A percentile compares a stretch with the other conserved stretches of the same genome.
Conservation (phyloP, 2,329 filamentous ascomycete species). For the Sclerotinia trifoliorum region DNA sequence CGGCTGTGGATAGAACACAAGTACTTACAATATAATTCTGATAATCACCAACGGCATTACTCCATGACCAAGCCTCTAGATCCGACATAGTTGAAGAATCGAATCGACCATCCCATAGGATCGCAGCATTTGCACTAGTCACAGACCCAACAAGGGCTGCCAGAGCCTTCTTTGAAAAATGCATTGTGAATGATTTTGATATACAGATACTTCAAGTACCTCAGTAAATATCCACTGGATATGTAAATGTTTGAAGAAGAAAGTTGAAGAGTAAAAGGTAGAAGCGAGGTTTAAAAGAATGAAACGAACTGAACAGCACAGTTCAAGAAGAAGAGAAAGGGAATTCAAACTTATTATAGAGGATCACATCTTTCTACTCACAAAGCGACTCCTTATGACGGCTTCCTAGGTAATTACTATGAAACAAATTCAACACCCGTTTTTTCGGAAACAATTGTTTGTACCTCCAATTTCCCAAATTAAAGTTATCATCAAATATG, state of each 20-base stretch:
- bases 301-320: conserved; percentile 23
- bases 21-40: conserved; percentile 64
- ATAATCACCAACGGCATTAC: conserved; percentile 67
- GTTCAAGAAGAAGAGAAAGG: neutral
- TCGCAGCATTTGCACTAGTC: conserved; percentile 46
- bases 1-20: neutral
- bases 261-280: conserved; percentile 1
- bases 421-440: neutral
- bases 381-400: neutral
- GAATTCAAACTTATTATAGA: conserved; percentile 7
- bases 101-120: conserved; percentile 66
- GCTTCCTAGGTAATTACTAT: neutral
- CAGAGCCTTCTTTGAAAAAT: conserved; percentile 30
- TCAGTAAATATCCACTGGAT: conserved; percentile 7
- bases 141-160: conserved; percentile 30
- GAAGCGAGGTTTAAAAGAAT: conserved; percentile 18
- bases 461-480: conserved; percentile 22
- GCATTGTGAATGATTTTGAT: conserved; percentile 27
- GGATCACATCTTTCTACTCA: neutral
- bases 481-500: conserved; percentile 15
- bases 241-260: conserved; percentile 7
- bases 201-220: conserved; percentile 18
- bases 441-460: conserved; percentile 5
- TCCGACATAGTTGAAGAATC: conserved; percentile 57
- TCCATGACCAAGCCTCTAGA: conserved; percentile 63